phyloP scores from a whole-genome alignment of 805 yeast genomes.

The Yarrowia phangngaensis region DNA sequence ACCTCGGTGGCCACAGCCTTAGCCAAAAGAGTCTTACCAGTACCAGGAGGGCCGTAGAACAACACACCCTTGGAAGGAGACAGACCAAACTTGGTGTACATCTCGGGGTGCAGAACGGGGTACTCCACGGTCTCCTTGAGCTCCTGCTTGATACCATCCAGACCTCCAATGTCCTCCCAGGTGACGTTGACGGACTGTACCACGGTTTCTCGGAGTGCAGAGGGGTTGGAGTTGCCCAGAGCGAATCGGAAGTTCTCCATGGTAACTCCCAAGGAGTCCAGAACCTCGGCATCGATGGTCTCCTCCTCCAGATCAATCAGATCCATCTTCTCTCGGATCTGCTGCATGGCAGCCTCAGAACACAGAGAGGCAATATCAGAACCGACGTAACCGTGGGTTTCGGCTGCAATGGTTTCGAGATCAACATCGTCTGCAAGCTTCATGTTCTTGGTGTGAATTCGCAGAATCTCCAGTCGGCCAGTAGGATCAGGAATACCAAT shows the following conservation, averaged over 20 bases:
- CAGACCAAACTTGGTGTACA: constrained; percentile 95
- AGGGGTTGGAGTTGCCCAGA: constrained; percentile 95
- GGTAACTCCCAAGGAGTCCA: constrained; percentile 94
- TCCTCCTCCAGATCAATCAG: constrained; percentile 93
- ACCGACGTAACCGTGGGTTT: constrained; percentile 99
- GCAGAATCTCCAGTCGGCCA: constrained; percentile 84
- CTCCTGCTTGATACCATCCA: constrained; percentile 93
- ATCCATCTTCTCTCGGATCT: constrained; percentile 99
- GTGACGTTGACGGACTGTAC: constrained; percentile 98
- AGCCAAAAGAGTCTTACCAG: constrained; percentile 97
- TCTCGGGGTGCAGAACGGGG: constrained; percentile 98
- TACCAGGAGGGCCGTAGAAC: constrained; percentile 99
- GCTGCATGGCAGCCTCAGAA: constrained; percentile 99
- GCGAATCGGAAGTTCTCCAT: constrained; percentile 99
- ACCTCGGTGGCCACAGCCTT: constrained; percentile 99
- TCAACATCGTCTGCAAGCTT: constrained; percentile 93
- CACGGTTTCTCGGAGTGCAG: constrained; percentile 98
- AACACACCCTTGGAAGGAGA: constrained; percentile 98
- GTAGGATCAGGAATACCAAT: constrained; percentile 87
- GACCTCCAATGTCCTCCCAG: constrained; percentile 99
- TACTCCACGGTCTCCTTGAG: constrained; percentile 98
- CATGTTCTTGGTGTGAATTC: constrained; percentile 98
- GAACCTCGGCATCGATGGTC: constrained; percentile 93
- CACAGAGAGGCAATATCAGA: constrained; percentile 97
- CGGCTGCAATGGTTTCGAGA: constrained; percentile 90